Evolutionary conservation across 495 filamentous ascomycete genomes (phyloP).

Genomic region (Penicillium paxilli): DNA sequence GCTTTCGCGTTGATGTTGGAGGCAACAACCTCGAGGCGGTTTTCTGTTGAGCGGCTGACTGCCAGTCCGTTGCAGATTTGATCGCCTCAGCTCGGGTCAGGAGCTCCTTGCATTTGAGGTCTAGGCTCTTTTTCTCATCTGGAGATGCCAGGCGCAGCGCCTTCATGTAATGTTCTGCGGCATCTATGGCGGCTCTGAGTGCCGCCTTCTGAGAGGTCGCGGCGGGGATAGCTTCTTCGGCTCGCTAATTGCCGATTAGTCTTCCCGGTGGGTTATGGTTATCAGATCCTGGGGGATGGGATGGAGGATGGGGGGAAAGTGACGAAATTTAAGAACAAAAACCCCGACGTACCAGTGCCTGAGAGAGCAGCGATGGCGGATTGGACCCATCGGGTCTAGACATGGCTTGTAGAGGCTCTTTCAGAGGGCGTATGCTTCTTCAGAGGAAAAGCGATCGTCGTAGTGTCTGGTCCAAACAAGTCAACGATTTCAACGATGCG

Average conservation of each 20-base stretch:
- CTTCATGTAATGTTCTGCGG: slow-evolving; percentile 76
- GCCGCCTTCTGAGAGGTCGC: slow-evolving; percentile 65
- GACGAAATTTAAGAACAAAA: neutral
- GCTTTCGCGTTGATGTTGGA: slow-evolving; percentile 55
- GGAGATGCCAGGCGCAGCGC: slow-evolving; percentile 56
- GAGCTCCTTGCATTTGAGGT: slow-evolving; percentile 64
- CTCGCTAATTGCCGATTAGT: slow-evolving; percentile 51
- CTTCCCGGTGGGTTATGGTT: neutral
- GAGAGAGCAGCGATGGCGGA: slow-evolving; percentile 20
- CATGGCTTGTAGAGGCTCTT: slow-evolving; percentile 23
- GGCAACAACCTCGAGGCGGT: slow-evolving; percentile 19
- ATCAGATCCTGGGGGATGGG: slow-evolving; percentile 7
- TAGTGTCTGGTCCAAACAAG: neutral
- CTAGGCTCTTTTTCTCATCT: slow-evolving; percentile 58
- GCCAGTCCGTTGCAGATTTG: slow-evolving; percentile 52
- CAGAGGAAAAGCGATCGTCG: neutral
- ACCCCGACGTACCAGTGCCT: slow-evolving; percentile 9
- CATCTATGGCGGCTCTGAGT: slow-evolving; percentile 68
- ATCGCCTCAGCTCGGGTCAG: slow-evolving; percentile 70
- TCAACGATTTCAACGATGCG: slow-evolving; percentile 1
- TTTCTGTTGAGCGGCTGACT: slow-evolving; percentile 24
- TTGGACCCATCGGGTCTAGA: slow-evolving; percentile 27
- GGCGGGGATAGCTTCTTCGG: slow-evolving; percentile 54
- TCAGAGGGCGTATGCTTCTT: neutral
- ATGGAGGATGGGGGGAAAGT: neutral